phyloP scores from a whole-genome alignment of 73 alveolate genomes.

The Tetrahymena elliotti region DNA sequence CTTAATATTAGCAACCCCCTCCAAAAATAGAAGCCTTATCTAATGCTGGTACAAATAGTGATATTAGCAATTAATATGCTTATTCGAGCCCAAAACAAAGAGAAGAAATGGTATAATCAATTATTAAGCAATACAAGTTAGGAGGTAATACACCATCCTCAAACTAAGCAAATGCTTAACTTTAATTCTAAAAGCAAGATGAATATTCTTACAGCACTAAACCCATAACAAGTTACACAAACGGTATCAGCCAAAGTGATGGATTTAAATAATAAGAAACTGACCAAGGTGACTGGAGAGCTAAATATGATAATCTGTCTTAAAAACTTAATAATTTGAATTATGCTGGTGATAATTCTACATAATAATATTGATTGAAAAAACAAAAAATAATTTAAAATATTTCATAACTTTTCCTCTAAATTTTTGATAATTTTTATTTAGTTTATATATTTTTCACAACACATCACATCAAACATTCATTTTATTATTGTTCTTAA shows the following conservation, averaged over 20 bases:
- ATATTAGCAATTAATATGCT: neutral
- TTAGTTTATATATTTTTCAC: too few relatives aligned
- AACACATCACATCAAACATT: too few relatives aligned
- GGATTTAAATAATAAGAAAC: neutral
- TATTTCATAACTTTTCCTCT: neutral
- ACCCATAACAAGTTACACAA: neutral
- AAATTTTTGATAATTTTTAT: neutral
- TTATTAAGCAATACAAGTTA: neutral
- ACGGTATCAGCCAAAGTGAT: neutral
- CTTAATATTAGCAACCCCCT: neutral
- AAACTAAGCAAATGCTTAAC: neutral
- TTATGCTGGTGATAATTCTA: neutral
- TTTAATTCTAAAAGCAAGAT: neutral
- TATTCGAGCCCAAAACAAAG: neutral
- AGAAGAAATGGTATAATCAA: neutral
- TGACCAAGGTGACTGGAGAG: neutral
- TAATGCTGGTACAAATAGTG: neutral
- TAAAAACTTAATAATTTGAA: neutral
- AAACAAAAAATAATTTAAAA: neutral
- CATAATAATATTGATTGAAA: neutral
- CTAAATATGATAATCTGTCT: neutral
- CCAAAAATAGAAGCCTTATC: neutral
- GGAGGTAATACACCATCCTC: neutral
- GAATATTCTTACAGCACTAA: neutral
- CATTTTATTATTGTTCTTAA: too few relatives aligned